Evolutionary conservation across 1,284 basidiomycete genomes (phyloP).

Genomic region (Termitomyces sp.): DNA sequence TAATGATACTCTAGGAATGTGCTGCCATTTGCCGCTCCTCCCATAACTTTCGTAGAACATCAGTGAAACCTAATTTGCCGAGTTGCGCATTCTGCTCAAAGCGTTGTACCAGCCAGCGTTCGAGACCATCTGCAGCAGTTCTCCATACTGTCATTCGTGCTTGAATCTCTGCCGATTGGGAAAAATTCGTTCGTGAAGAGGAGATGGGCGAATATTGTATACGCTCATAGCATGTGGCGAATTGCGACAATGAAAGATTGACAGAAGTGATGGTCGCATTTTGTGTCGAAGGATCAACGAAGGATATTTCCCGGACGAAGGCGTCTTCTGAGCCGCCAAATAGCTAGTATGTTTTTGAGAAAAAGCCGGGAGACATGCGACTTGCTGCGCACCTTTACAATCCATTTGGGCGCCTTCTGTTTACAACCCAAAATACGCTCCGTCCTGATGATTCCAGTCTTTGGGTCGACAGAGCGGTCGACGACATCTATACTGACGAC

Average conservation of each 20-base stretch:
- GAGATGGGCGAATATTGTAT: conserved; percentile 81
- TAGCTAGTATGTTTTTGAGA: conserved; percentile 42
- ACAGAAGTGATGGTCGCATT: conserved; percentile 81
- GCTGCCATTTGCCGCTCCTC: conserved; percentile 43
- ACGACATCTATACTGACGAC: conserved; percentile 89
- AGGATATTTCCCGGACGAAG: conserved; percentile 91
- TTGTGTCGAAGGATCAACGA: conserved; percentile 78
- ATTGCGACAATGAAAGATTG: conserved; percentile 87
- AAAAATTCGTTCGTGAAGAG: conserved; percentile 58
- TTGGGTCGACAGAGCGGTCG: conserved; percentile 76
- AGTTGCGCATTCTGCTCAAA: conserved; percentile 86
- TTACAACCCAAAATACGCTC: conserved; percentile 83
- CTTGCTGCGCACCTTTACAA: conserved; percentile 60
- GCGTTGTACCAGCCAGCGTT: conserved; percentile 77
- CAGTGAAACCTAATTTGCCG: conserved; percentile 83
- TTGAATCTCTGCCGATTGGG: conserved; percentile 82
- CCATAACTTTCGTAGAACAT: conserved; percentile 74
- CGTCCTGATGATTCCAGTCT: conserved; percentile 84
- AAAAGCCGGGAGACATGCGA: neutral
- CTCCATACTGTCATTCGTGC: conserved; percentile 75
- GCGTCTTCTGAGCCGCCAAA: conserved; percentile 90
- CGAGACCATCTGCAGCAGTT: conserved; percentile 73
- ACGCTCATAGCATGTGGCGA: conserved; percentile 83
- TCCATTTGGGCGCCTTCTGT: conserved; percentile 81
- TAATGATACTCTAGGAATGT: conserved; percentile 14